A percentile compares a stretch with the other conserved stretches of the same genome.
These are phyloP conservation scores for Pseudogymnoascus sp. DNA, from an alignment of 2,329 filamentous ascomycete genomes.

Conservation along the genomic window DNA sequence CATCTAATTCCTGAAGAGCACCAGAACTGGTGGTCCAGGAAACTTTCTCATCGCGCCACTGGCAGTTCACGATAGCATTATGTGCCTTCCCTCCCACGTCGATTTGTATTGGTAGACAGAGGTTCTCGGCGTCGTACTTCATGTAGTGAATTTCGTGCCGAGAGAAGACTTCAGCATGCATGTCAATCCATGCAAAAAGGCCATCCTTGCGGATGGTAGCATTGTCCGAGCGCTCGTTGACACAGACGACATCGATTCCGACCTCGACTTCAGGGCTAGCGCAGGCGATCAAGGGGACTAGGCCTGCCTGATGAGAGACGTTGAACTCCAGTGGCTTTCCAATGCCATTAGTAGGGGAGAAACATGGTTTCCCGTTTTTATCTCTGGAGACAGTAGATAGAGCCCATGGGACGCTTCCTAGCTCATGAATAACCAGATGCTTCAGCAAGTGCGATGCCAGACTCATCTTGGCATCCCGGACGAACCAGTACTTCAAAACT, in stretches of 20 bases:
- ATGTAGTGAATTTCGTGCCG: constrained; percentile 55
- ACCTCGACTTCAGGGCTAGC: constrained; percentile 38
- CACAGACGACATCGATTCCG: constrained; percentile 71
- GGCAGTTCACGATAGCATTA: constrained; percentile 22
- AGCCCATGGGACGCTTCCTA: constrained; percentile 53
- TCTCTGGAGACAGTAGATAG: constrained; percentile 50
- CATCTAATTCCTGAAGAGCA: constrained; percentile 28
- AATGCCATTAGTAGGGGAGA: constrained; percentile 19
- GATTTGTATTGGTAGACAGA: constrained; percentile 12
- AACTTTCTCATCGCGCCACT: constrained; percentile 20
- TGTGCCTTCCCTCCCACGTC: background rate
- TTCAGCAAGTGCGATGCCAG: constrained; percentile 69
- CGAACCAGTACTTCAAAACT: constrained; percentile 56
- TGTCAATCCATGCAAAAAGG: constrained; percentile 61
- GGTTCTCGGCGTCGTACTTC: constrained; percentile 36
- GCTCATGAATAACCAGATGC: constrained; percentile 57
- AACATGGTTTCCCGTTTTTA: constrained; percentile 38
- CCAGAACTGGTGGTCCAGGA: constrained; percentile 19
- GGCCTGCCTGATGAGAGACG: constrained; percentile 69
- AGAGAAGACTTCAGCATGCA: constrained; percentile 65
- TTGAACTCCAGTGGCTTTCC: constrained; percentile 48
- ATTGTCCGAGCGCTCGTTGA: constrained; percentile 60
- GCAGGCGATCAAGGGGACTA: constrained; percentile 59
- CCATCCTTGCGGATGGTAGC: constrained; percentile 50
- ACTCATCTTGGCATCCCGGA: constrained; percentile 67